Evolutionary conservation across 805 yeast species (phyloP).

Genomic region (Suhomyces sp.): DNA sequence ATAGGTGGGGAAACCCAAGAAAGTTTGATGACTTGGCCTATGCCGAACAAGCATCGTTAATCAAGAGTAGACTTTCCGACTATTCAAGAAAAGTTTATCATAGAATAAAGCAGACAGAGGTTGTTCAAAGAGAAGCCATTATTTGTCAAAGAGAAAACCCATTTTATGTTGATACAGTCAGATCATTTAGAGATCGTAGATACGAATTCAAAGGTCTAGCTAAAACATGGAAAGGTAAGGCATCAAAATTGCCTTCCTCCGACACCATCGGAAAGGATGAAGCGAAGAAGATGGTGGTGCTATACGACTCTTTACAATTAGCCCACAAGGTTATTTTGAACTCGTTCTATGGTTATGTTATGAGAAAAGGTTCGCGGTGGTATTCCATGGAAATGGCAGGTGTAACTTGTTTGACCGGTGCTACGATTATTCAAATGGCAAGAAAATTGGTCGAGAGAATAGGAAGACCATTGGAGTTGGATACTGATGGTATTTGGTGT

Average conservation of each 20-base stretch:
- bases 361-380: constrained; percentile 99
- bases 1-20: constrained; percentile 53
- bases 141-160: constrained; percentile 98
- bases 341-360: constrained; percentile 96
- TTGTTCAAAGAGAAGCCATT: constrained; percentile 85
- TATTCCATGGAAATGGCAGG: constrained; percentile 99
- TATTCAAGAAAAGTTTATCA: constrained; percentile 85
- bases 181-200: constrained; percentile 92
- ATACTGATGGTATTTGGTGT: constrained; percentile 99
- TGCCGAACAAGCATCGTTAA: constrained; percentile 69
- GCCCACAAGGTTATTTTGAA: constrained; percentile 96
- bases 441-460: constrained; percentile 83
- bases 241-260: constrained; percentile 41
- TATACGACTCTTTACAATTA: constrained; percentile 91
- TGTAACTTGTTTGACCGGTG: constrained; percentile 96
- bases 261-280: constrained; percentile 74
- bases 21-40: constrained; percentile 74
- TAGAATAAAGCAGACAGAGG: constrained; percentile 74
- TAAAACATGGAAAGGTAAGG: constrained; percentile 89
- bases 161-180: constrained; percentile 90
- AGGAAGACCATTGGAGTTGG: constrained; percentile 94
- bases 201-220: constrained; percentile 93
- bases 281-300: constrained; percentile 88
- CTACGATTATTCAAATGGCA: constrained; percentile 97
- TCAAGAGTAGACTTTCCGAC: constrained; percentile 76